Percentiles rank a stretch among this genome's conserved stretches.
phyloP scores from a whole-genome alignment of 495 filamentous ascomycete species.

The Rusavskia elegans region DNA sequence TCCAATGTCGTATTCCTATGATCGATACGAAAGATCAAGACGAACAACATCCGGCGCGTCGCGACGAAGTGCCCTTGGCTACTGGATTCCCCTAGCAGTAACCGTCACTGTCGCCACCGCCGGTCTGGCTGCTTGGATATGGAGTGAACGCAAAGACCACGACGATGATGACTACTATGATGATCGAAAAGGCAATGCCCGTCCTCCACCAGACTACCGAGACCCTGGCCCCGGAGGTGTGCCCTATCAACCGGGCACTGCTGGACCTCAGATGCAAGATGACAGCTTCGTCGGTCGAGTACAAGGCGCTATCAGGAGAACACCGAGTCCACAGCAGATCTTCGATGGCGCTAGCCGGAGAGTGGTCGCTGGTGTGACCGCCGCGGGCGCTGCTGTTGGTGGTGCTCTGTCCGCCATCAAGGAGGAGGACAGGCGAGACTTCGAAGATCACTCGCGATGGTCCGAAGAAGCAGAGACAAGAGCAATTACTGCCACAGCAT shows the following conservation, averaged over 20 bases:
- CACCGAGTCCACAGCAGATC: conserved; percentile 79
- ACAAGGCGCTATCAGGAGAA: conserved; percentile 68
- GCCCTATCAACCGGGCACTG: conserved; percentile 9
- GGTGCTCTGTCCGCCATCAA: conserved; percentile 68
- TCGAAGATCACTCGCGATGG: conserved; percentile 72
- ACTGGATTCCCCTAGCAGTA: conserved; percentile 73
- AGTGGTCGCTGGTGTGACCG: conserved; percentile 63
- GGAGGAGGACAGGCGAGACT: conserved; percentile 67
- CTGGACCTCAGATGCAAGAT: conserved; percentile 24
- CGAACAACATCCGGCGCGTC: conserved; percentile 40
- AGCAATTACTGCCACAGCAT: conserved; percentile 20
- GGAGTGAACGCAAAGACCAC: conserved; percentile 67
- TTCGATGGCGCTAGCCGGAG: conserved; percentile 62
- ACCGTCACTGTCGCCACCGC: conserved; percentile 75
- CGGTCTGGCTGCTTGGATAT: conserved; percentile 78
- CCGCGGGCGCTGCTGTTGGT: conserved; percentile 66
- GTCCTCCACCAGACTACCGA: conserved; percentile 23
- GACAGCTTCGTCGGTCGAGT: conserved; percentile 59
- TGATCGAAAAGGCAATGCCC: conserved; percentile 32
- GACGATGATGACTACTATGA: conserved; percentile 46
- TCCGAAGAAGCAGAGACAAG: conserved; percentile 56
- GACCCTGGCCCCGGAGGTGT: conserved; percentile 15
- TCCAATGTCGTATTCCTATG: conserved; percentile 57
- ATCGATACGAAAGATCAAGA: conserved; percentile 47
- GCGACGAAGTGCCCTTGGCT: conserved; percentile 53